Conservation (phyloP, 129 eudicot genomes). For the Artemisia argyi region DNA sequence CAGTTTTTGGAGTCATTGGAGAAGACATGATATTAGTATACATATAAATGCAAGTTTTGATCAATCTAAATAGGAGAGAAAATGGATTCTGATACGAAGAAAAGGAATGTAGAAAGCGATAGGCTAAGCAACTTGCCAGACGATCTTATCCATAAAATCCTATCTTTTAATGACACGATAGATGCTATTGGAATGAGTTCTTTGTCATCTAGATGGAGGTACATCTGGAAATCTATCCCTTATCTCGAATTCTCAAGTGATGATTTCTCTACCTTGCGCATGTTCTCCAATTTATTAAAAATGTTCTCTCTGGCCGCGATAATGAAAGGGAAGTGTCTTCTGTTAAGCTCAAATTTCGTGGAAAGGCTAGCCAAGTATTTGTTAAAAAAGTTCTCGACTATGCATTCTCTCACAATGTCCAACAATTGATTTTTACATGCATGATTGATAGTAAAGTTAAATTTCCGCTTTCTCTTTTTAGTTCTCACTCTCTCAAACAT, state of each 20-base stretch:
- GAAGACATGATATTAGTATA: background rate
- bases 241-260: constrained; percentile 23
- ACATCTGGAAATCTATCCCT: constrained; percentile 35
- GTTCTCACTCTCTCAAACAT: too few species aligned
- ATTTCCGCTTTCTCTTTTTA: too few species aligned
- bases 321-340: background rate
- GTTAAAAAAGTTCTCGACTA: background rate
- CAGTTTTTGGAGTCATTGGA: background rate
- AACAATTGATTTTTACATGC: too few species aligned
- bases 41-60: too few species aligned
- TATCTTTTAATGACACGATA: constrained; percentile 19
- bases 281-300: constrained; percentile 3
- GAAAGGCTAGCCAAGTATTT: background rate
- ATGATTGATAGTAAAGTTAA: too few species aligned
- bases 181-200: constrained; percentile 15
- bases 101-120: constrained; percentile 10
- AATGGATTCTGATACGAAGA: constrained; percentile 10
- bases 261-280: constrained; percentile 4
- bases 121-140: background rate
- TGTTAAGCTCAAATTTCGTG: constrained; percentile 12
- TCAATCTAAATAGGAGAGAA: too few species aligned
- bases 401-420: too few species aligned
- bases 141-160: constrained; percentile 26
- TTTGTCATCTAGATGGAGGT: background rate
- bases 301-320: constrained; percentile 12